phyloP scores from a whole-genome alignment of 768 basidiomycete species.

The Lepiota subincarnata region DNA sequence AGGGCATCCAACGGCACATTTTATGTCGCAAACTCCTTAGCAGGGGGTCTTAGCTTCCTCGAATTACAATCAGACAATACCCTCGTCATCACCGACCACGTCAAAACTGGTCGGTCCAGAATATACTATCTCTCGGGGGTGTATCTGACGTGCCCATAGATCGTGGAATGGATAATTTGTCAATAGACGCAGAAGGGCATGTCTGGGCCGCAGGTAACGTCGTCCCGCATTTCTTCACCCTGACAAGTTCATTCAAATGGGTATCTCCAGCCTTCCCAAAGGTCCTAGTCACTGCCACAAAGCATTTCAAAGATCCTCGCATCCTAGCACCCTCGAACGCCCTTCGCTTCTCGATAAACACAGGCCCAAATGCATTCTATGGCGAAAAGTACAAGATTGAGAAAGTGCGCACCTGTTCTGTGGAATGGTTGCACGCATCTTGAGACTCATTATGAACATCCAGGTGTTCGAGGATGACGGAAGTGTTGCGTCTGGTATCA shows the following conservation, averaged over 20 bases:
- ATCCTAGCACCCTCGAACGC: conserved; percentile 43
- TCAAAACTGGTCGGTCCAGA: conserved; percentile 44
- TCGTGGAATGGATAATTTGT: conserved; percentile 55
- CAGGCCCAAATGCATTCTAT: conserved; percentile 45
- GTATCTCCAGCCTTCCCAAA: conserved; percentile 39
- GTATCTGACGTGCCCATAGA: conserved; percentile 27
- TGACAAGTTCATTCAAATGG: neutral
- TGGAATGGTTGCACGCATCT: neutral
- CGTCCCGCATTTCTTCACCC: neutral
- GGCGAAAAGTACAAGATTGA: conserved; percentile 58
- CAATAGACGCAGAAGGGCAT: conserved; percentile 53
- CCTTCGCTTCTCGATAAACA: conserved; percentile 50
- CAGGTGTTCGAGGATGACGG: conserved; percentile 72
- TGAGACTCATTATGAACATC: conserved; percentile 7
- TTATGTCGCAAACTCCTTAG: conserved; percentile 49
- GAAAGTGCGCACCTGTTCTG: conserved; percentile 37
- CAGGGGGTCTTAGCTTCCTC: conserved; percentile 46
- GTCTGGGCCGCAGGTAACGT: conserved; percentile 59
- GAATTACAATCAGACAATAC: conserved; percentile 58
- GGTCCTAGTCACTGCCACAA: conserved; percentile 23
- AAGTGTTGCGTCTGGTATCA: conserved; percentile 48
- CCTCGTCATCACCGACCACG: conserved; percentile 48
- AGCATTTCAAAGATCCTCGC: conserved; percentile 41
- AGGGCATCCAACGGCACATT: conserved; percentile 55
- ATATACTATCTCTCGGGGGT: neutral